Percentiles rank a stretch among this genome's conserved stretches.
phyloP scores from a whole-genome alignment of 2,329 filamentous ascomycete genomes.

The Colletotrichum spaethianum region DNA sequence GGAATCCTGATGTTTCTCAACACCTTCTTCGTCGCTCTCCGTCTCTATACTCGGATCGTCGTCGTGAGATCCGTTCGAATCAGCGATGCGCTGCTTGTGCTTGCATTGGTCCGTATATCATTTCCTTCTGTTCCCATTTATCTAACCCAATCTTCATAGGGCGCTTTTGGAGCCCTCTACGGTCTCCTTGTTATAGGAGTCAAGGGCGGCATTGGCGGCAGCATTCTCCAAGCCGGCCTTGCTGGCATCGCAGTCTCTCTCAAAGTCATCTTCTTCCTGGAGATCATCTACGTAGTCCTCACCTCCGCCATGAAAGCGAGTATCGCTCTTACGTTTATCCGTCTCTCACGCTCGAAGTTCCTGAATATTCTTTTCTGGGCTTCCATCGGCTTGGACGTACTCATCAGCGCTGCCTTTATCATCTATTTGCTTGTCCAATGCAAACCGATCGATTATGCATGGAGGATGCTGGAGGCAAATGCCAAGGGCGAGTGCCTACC shows the following conservation, averaged over 20 bases:
- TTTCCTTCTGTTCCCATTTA: too few relatives aligned
- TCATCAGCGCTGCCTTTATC: constrained; percentile 28
- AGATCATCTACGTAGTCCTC: constrained; percentile 35
- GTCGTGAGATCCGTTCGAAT: background rate
- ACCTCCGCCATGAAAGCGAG: constrained; percentile 37
- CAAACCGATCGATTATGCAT: constrained; percentile 27
- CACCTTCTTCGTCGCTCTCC: constrained; percentile 30
- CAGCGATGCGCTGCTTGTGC: constrained; percentile 16
- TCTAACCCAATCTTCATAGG: background rate
- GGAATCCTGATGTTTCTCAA: constrained; percentile 22
- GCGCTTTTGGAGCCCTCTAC: constrained; percentile 26
- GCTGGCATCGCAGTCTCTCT: background rate
- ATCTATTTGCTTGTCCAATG: constrained; percentile 34
- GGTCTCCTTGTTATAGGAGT: constrained; percentile 18
- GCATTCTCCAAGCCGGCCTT: background rate
- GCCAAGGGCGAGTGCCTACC: constrained; percentile 28
- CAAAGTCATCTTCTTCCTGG: constrained; percentile 29
- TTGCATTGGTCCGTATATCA: constrained; percentile 16
- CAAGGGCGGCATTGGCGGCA: constrained; percentile 26
- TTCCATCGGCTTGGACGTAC: constrained; percentile 25
- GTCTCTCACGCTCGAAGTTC: constrained; percentile 24
- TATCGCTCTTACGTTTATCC: constrained; percentile 34
- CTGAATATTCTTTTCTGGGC: constrained; percentile 23
- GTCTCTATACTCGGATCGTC: constrained; percentile 23
- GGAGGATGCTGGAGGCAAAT: constrained; percentile 18